A percentile compares a stretch with the other conserved stretches of the same genome.
These are phyloP conservation scores for Rhizopus arrhizus DNA, from an alignment of 371 early-diverging fungal genomes.

Conservation along the genomic window DNA sequence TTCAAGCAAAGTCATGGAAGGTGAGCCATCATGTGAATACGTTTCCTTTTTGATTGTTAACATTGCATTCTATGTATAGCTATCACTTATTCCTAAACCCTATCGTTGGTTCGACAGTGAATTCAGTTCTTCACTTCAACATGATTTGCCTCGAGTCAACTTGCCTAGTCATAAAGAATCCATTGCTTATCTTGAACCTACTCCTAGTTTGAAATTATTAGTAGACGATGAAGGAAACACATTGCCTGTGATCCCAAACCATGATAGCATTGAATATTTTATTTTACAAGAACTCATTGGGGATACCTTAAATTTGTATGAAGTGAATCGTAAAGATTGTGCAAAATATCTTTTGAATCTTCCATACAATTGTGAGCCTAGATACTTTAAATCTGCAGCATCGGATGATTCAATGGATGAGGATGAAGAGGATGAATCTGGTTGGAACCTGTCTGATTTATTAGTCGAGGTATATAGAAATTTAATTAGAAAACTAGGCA, in stretches of 20 bases:
- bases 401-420: conserved; percentile 33
- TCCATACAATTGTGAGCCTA: conserved; percentile 57
- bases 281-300: conserved; percentile 77
- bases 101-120: conserved; percentile 60
- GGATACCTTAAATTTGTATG: conserved; percentile 79
- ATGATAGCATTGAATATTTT: conserved; percentile 67
- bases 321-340: conserved; percentile 82
- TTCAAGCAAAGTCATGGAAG: conserved; percentile 66
- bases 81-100: conserved; percentile 59
- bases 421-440: conserved; percentile 18
- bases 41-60: background rate
- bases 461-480: conserved; percentile 39
- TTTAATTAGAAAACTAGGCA: background rate
- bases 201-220: conserved; percentile 35
- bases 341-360: conserved; percentile 69
- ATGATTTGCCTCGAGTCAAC: conserved; percentile 58
- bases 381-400: conserved; percentile 54
- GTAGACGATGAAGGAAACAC: conserved; percentile 45
- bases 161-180: conserved; percentile 47
- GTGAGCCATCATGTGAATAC: conserved; percentile 24
- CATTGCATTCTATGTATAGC: conserved; percentile 4
- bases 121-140: conserved; percentile 61
- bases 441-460: conserved; percentile 44
- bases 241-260: conserved; percentile 48
- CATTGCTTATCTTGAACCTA: conserved; percentile 32